A percentile compares a stretch with the other conserved stretches of the same genome.
These are phyloP conservation scores for Anisodus tanguticus DNA, from an alignment of 257 asterid species.

Conservation along the genomic window DNA sequence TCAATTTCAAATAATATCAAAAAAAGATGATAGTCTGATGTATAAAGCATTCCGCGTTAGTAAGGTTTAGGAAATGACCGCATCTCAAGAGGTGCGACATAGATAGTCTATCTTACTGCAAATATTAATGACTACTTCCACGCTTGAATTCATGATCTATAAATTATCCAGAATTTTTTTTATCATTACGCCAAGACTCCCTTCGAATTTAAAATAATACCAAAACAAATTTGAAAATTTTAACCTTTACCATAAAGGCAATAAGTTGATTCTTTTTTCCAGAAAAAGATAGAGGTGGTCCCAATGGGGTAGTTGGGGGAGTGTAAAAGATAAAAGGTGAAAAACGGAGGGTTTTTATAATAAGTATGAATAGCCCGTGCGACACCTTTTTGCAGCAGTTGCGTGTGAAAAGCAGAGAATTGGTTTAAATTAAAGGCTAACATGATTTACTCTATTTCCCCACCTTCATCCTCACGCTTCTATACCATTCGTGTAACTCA, in stretches of 20 bases:
- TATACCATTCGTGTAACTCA: neutral
- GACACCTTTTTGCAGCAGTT: conserved; percentile 46
- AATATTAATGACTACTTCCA: too few species aligned
- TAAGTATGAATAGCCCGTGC: conserved; percentile 53
- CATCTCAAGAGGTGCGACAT: too few species aligned
- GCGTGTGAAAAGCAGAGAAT: conserved; percentile 65
- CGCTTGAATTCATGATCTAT: too few species aligned
- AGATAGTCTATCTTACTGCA: too few species aligned
- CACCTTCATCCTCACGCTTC: conserved; percentile 1
- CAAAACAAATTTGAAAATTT: neutral
- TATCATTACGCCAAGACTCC: too few species aligned
- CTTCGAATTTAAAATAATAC: neutral
- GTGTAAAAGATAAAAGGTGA: neutral
- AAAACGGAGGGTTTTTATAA: neutral
- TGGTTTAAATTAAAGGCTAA: conserved; percentile 58
- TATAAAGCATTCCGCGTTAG: too few species aligned
- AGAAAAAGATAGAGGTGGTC: conserved; percentile 14
- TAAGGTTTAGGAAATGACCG: too few species aligned
- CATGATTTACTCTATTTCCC: conserved; percentile 33
- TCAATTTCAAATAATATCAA: too few species aligned
- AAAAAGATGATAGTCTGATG: too few species aligned
- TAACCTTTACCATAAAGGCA: neutral
- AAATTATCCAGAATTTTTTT: too few species aligned
- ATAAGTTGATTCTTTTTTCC: neutral
- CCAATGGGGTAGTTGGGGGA: neutral